phyloP scores from a whole-genome alignment of 2,329 filamentous ascomycete species.

The Xylaria digitata region DNA sequence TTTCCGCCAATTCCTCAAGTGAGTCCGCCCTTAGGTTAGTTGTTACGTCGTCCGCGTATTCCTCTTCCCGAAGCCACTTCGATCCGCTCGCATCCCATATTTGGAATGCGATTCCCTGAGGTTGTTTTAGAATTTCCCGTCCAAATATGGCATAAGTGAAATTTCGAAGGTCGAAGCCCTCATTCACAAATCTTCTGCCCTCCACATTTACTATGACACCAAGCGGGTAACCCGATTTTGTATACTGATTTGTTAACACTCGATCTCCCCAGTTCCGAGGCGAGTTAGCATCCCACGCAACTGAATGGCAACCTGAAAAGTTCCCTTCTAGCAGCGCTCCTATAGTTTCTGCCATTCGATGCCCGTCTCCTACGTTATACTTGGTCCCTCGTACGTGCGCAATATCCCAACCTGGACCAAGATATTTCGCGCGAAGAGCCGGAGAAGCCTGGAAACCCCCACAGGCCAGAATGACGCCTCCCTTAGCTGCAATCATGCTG shows the following conservation, averaged over 20 bases:
- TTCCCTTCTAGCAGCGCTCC: conserved; percentile 65
- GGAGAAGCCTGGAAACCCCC: conserved; percentile 74
- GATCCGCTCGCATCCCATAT: conserved; percentile 68
- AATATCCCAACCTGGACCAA: conserved; percentile 71
- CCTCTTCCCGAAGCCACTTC: conserved; percentile 67
- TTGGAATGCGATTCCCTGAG: conserved; percentile 69
- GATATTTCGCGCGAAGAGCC: conserved; percentile 62
- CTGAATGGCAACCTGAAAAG: conserved; percentile 73
- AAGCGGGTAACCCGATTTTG: conserved; percentile 75
- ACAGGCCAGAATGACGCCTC: conserved; percentile 63
- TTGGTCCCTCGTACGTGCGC: conserved; percentile 72
- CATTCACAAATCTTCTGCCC: conserved; percentile 73
- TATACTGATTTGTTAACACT: conserved; percentile 72
- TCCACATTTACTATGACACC: conserved; percentile 72
- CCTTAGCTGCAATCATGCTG: conserved; percentile 45
- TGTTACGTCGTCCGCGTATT: conserved; percentile 70
- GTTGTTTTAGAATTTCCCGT: conserved; percentile 69
- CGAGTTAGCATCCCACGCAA: conserved; percentile 73
- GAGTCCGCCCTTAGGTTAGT: conserved; percentile 62
- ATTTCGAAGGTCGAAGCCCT: conserved; percentile 73
- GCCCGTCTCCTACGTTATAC: conserved; percentile 70
- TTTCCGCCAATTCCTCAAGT: conserved; percentile 66
- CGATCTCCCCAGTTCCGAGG: conserved; percentile 65
- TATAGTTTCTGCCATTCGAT: conserved; percentile 65
- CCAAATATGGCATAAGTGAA: conserved; percentile 77